Evolutionary conservation across 139 green algal genomes (phyloP).

Genomic region (Gonium pectorale): DNA sequence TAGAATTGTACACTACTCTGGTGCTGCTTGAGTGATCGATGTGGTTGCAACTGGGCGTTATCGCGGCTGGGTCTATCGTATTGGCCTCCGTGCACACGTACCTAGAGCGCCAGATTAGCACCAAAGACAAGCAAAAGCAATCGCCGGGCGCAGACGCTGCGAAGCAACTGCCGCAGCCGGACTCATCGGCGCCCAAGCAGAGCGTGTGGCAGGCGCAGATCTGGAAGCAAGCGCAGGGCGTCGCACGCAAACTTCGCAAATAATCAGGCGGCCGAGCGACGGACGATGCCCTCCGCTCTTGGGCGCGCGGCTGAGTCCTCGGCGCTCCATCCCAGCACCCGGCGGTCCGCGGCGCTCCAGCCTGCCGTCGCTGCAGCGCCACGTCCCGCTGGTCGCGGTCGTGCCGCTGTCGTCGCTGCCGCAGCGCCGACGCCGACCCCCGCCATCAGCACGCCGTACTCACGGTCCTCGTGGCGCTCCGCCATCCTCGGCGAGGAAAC

Average conservation of each 20-base stretch:
- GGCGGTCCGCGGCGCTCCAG: too few species aligned
- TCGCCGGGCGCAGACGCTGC: neutral
- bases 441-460: too few species aligned
- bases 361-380: too few species aligned
- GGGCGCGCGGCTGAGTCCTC: too few species aligned
- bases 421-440: too few species aligned
- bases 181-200: neutral
- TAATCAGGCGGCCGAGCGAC: too few species aligned
- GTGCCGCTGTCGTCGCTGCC: too few species aligned
- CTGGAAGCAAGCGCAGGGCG: slow-evolving; percentile 1
- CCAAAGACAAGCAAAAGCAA: neutral
- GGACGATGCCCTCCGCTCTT: too few species aligned
- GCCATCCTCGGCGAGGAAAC: neutral
- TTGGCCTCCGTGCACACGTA: slow-evolving; percentile 23
- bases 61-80: neutral
- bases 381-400: too few species aligned
- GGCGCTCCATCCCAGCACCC: too few species aligned
- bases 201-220: slow-evolving; percentile 16
- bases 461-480: slow-evolving; percentile 19
- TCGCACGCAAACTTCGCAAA: slow-evolving; percentile 9
- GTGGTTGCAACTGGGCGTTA: slow-evolving; percentile 23
- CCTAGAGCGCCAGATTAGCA: neutral
- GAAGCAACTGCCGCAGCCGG: slow-evolving; percentile 29
- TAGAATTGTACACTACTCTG: too few species aligned
- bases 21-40: neutral